Evolutionary conservation across 176 grass and related monocot genomes (phyloP).

Genomic region (Sorghum bicolor): DNA sequence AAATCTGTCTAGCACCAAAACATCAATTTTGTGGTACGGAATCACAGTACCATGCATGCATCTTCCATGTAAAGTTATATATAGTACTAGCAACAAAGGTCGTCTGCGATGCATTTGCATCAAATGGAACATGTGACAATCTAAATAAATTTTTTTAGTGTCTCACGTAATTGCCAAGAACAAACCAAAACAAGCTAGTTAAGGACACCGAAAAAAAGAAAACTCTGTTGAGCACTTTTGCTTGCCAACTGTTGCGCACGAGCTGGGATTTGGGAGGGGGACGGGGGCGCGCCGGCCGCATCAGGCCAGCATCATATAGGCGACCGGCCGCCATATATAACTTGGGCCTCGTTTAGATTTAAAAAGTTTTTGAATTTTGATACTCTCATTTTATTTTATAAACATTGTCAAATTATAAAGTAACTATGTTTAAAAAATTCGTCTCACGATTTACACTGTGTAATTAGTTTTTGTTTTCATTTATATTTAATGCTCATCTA

Average conservation of each 20-base stretch:
- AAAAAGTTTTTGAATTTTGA: no score
- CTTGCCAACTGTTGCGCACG: conserved; percentile 17
- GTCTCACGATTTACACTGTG: no score
- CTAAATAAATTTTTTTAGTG: background rate
- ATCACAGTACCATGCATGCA: no score
- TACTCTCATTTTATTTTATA: no score
- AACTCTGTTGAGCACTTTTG: background rate
- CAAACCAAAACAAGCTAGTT: background rate
- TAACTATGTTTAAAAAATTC: no score
- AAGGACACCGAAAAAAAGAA: background rate
- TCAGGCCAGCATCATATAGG: background rate
- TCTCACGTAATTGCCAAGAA: background rate
- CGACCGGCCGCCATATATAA: background rate
- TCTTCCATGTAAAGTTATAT: no score
- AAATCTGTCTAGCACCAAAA: no score
- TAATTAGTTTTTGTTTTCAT: no score
- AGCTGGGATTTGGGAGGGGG: background rate
- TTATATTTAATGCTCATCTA: no score
- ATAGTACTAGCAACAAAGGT: no score
- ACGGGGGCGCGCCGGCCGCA: background rate
- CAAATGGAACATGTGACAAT: background rate
- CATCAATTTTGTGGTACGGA: no score
- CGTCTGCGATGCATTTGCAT: background rate
- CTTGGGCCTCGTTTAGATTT: background rate
- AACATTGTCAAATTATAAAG: no score